Percentiles rank a stretch among this genome's conserved stretches.
Conservation (phyloP, 768 basidiomycete species). For the Macrolepiota albuminosa region DNA sequence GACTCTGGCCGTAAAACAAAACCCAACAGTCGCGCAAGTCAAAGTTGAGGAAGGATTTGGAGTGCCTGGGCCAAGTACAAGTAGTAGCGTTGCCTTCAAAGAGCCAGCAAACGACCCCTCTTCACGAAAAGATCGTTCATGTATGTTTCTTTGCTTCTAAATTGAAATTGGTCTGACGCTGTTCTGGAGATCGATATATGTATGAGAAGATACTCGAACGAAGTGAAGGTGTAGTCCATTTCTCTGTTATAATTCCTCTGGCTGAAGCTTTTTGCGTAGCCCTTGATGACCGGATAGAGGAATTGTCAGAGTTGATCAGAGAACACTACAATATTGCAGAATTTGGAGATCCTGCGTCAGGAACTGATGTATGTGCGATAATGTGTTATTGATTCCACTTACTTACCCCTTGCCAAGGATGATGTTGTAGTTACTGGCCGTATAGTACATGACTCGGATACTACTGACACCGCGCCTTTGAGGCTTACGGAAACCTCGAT, state of each 20-base stretch:
- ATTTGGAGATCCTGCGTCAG: conserved; percentile 63
- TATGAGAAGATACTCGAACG: conserved; percentile 85
- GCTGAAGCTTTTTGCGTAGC: conserved; percentile 32
- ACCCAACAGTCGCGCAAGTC: conserved; percentile 19
- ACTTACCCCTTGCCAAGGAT: conserved; percentile 36
- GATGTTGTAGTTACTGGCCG: conserved; percentile 69
- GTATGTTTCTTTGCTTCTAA: conserved; percentile 35
- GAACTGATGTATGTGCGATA: conserved; percentile 34
- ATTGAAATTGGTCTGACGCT: background rate
- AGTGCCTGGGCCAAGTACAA: conserved; percentile 21
- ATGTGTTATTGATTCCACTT: background rate
- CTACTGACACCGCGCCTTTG: conserved; percentile 34
- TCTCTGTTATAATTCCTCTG: background rate
- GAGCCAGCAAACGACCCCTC: conserved; percentile 34
- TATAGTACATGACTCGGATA: conserved; percentile 65
- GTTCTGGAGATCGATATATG: conserved; percentile 77
- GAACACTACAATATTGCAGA: conserved; percentile 69
- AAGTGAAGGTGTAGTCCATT: conserved; percentile 57
- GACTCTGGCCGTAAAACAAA: conserved; percentile 12
- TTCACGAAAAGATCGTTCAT: conserved; percentile 45
- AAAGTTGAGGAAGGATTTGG: conserved; percentile 31
- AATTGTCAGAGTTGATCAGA: conserved; percentile 70
- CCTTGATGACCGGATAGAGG: conserved; percentile 85
- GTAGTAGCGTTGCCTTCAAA: conserved; percentile 29
- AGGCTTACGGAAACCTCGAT: conserved; percentile 76